Evolutionary conservation across 306 rosid species (phyloP).

Genomic region (Arachis hypogaea): DNA sequence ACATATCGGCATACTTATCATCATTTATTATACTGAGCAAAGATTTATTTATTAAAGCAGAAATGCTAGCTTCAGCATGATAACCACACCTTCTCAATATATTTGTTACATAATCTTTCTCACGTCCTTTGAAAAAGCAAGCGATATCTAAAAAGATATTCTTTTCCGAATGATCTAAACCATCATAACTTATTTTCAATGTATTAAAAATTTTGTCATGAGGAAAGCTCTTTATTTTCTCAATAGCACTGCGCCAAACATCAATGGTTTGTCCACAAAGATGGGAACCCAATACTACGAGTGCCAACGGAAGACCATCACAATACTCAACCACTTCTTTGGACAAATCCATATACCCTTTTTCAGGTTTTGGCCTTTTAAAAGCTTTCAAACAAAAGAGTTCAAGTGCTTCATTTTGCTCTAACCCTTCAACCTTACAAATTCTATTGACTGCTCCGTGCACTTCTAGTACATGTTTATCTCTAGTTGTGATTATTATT

Average conservation of each 20-base stretch:
- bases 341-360: neutral
- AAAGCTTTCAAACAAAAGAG: constrained; percentile 2
- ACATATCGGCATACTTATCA: no score
- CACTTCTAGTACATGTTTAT: neutral
- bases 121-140: neutral
- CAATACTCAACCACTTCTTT: neutral
- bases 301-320: constrained; percentile 17
- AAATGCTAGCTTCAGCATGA: neutral
- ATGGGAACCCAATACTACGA: neutral
- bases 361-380: neutral
- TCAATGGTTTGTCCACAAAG: neutral
- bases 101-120: neutral
- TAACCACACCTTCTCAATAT: neutral
- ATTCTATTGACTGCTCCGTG: no score
- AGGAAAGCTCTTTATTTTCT: neutral
- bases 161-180: neutral
- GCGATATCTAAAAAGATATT: neutral
- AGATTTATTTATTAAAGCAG: neutral
- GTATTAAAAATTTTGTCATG: neutral
- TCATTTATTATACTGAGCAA: neutral
- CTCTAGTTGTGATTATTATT: neutral
- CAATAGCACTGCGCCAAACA: neutral
- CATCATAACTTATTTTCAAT: neutral
- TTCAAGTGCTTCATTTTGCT: neutral
- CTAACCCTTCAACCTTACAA: neutral